These are phyloP conservation scores for Lentinula raphanica DNA, from an alignment of 768 basidiomycete species.

Conservation along the genomic window DNA sequence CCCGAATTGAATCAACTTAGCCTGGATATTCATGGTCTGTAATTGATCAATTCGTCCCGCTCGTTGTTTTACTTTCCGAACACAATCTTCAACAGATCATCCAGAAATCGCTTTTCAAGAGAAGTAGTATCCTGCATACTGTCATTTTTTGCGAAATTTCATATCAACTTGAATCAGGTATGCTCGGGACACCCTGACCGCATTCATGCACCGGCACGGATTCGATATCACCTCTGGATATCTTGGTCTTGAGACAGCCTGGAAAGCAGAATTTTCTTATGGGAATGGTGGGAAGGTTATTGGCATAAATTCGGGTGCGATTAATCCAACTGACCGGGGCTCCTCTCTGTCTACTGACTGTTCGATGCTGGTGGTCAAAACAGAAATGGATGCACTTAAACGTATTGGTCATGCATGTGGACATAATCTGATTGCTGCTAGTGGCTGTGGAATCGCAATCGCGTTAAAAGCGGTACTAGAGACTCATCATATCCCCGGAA, in stretches of 20 bases:
- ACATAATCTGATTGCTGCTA: constrained; percentile 78
- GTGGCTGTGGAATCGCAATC: constrained; percentile 69
- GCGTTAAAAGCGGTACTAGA: constrained; percentile 67
- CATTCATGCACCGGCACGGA: constrained; percentile 62
- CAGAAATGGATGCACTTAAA: constrained; percentile 43
- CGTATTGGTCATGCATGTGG: constrained; percentile 46
- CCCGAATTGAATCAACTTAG: constrained; percentile 58
- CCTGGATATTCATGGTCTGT: constrained; percentile 65
- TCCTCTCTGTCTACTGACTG: background rate
- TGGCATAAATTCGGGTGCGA: constrained; percentile 71
- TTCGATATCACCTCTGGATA: constrained; percentile 71
- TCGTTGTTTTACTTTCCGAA: background rate
- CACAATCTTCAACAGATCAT: constrained; percentile 37
- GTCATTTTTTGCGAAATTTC: constrained; percentile 1
- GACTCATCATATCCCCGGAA: constrained; percentile 58
- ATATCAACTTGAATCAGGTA: constrained; percentile 35
- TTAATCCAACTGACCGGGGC: background rate
- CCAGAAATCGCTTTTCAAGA: constrained; percentile 68
- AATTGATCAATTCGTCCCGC: background rate
- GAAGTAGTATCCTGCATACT: constrained; percentile 28
- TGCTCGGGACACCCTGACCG: constrained; percentile 65
- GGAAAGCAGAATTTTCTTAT: constrained; percentile 66
- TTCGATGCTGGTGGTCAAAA: background rate
- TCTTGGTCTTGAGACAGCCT: constrained; percentile 68
- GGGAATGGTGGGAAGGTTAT: constrained; percentile 58